A percentile compares a stretch with the other conserved stretches of the same genome.
These are phyloP conservation scores for Blumeriella jaapii DNA, from an alignment of 2,329 filamentous ascomycete genomes.

Conservation along the genomic window DNA sequence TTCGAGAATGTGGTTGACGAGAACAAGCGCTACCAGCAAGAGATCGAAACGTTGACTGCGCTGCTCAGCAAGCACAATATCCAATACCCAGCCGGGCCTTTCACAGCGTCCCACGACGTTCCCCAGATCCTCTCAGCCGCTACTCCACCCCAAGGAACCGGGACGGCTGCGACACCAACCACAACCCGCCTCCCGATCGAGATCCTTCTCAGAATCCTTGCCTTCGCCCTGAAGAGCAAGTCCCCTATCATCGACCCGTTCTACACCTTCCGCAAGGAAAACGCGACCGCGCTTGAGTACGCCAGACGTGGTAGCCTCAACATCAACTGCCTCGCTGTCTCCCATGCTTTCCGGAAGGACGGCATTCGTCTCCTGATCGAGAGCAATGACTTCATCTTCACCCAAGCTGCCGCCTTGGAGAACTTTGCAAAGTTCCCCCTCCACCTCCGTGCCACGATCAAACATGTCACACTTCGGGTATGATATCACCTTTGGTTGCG, in stretches of 20 bases:
- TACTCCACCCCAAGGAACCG: not conserved
- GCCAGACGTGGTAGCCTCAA: conserved; percentile 35
- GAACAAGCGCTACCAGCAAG: conserved; percentile 7
- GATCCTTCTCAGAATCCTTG: conserved; percentile 40
- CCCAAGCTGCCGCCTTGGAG: conserved; percentile 37
- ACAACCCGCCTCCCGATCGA: conserved; percentile 38
- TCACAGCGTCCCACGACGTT: not conserved
- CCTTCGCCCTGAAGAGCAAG: conserved; percentile 38
- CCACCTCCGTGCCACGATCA: conserved; percentile 33
- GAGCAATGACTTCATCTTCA: conserved; percentile 43
- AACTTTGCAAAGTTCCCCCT: conserved; percentile 37
- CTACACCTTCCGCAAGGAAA: conserved; percentile 33
- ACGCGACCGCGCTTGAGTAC: conserved; percentile 34
- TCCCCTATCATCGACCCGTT: conserved; percentile 43
- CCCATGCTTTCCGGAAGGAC: conserved; percentile 37
- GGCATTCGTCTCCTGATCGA: conserved; percentile 39
- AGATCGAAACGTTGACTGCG: conserved; percentile 7
- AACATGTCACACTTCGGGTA: conserved; percentile 36
- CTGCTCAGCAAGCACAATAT: conserved; percentile 10
- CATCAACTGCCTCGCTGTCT: conserved; percentile 42
- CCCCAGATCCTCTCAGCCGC: not conserved
- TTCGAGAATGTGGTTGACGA: conserved; percentile 8
- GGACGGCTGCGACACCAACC: not conserved
- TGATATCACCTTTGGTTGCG: not conserved
- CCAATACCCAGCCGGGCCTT: no score